A percentile compares a stretch with the other conserved stretches of the same genome.
These are phyloP conservation scores for Ophiocordyceps camponoti-leonardi DNA, from an alignment of 2,329 filamentous ascomycete species.

Conservation along the genomic window DNA sequence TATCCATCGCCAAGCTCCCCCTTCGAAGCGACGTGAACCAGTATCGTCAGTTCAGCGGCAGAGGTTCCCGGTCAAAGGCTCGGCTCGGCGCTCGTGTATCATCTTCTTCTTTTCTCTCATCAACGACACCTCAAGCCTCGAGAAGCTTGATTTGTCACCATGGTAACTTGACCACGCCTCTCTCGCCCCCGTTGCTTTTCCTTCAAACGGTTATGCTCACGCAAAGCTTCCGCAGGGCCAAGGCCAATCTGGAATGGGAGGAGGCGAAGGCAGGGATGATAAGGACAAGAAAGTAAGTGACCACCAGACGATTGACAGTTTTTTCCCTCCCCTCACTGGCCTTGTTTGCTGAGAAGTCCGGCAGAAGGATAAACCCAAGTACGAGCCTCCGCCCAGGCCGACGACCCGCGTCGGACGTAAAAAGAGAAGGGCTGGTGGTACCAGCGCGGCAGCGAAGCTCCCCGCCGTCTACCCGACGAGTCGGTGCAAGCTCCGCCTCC, in stretches of 20 bases:
- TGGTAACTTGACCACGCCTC: slow-evolving; percentile 2
- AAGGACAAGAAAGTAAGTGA: slow-evolving; percentile 79
- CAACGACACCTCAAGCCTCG: neutral
- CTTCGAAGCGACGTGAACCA: neutral
- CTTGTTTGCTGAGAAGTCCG: slow-evolving; percentile 6
- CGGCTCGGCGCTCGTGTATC: neutral
- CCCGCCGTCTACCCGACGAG: slow-evolving; percentile 89
- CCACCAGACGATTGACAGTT: neutral
- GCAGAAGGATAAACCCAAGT: slow-evolving; percentile 99
- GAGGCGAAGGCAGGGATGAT: slow-evolving; percentile 61
- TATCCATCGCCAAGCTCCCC: neutral
- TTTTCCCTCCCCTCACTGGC: neutral
- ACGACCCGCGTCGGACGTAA: slow-evolving; percentile 94
- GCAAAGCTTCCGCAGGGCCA: slow-evolving; percentile 43
- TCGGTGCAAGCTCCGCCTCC: slow-evolving; percentile 89
- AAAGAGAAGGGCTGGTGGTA: slow-evolving; percentile 92
- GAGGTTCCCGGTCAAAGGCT: neutral
- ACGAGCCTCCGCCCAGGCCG: slow-evolving; percentile 91
- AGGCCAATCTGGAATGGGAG: slow-evolving; percentile 75
- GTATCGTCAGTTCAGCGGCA: neutral
- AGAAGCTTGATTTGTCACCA: slow-evolving; percentile 13
- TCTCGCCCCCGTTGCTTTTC: neutral
- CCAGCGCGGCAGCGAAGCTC: slow-evolving; percentile 88
- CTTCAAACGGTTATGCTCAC: neutral
- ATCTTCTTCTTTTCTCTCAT: neutral